Conservation (phyloP, 345 rosid species). For the Hypericum perforatum region DNA sequence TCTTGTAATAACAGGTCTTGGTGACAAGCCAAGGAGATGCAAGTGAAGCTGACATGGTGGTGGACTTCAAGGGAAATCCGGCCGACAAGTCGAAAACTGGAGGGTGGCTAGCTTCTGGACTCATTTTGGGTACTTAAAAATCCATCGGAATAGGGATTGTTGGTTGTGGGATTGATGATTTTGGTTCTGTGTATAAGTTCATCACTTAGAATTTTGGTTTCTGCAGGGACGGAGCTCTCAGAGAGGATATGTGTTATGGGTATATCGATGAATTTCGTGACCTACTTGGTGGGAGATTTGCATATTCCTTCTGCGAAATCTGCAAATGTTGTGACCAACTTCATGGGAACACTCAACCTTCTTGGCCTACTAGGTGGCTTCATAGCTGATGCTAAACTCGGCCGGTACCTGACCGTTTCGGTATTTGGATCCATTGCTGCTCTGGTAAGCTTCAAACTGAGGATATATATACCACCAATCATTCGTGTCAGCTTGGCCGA, state of each 20-base stretch:
- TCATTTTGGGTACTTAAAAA: constrained; percentile 51
- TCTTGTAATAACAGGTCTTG: constrained; percentile 29
- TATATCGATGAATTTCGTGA: constrained; percentile 11
- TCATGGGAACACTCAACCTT: neutral
- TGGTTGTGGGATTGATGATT: too few relatives aligned
- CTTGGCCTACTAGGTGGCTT: neutral
- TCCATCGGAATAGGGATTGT: neutral
- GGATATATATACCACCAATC: too few relatives aligned
- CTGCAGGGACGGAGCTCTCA: constrained; percentile 69
- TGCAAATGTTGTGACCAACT: neutral
- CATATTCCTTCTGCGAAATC: constrained; percentile 11
- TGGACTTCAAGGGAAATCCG: constrained; percentile 55
- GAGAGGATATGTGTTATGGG: constrained; percentile 13
- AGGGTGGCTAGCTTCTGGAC: constrained; percentile 85
- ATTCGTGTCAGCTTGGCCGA: too few relatives aligned
- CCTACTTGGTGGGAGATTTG: constrained; percentile 13
- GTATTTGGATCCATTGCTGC: constrained; percentile 58
- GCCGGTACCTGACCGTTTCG: constrained; percentile 68
- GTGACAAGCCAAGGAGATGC: constrained; percentile 27
- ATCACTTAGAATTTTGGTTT: neutral
- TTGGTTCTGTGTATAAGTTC: neutral
- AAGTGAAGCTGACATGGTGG: constrained; percentile 25
- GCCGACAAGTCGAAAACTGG: constrained; percentile 72
- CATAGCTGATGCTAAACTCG: constrained; percentile 42
- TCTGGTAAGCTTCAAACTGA: constrained; percentile 34